phyloP scores from a whole-genome alignment of 2,329 filamentous ascomycete genomes.

The Stemphylium beticola region DNA sequence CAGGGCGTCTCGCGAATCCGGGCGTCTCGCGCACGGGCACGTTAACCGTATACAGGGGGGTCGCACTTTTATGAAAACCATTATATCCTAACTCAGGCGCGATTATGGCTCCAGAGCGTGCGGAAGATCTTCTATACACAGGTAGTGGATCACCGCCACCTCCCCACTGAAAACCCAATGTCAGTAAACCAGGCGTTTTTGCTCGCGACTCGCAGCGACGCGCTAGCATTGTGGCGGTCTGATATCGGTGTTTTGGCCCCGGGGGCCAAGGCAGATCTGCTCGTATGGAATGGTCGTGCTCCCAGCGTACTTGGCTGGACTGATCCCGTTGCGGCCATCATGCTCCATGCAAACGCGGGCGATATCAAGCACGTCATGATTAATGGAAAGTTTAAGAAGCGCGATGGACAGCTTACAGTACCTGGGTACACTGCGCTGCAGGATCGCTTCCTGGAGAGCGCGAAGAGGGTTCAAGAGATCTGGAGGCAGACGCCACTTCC shows the following conservation, averaged over 20 bases:
- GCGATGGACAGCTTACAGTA: constrained; percentile 48
- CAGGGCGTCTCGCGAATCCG: too few relatives aligned
- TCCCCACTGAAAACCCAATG: constrained; percentile 60
- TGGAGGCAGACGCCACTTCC: constrained; percentile 17
- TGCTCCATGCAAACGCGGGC: constrained; percentile 61
- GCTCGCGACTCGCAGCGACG: constrained; percentile 61
- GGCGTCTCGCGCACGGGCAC: too few relatives aligned
- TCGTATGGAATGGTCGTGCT: constrained; percentile 59
- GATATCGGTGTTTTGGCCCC: constrained; percentile 59
- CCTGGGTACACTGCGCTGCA: constrained; percentile 21
- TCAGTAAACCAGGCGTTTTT: constrained; percentile 62
- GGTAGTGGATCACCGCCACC: constrained; percentile 49
- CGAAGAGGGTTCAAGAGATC: constrained; percentile 27
- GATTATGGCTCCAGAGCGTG: constrained; percentile 60
- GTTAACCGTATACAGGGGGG: too few relatives aligned
- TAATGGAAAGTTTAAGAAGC: constrained; percentile 58
- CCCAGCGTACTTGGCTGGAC: constrained; percentile 61
- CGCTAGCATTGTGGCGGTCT: constrained; percentile 56
- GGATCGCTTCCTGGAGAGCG: constrained; percentile 26
- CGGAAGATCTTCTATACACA: constrained; percentile 51
- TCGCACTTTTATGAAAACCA: too few relatives aligned
- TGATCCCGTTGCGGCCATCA: constrained; percentile 63
- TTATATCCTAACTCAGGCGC: constrained; percentile 56
- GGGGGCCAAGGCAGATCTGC: constrained; percentile 62
- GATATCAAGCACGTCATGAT: constrained; percentile 61